These are phyloP conservation scores for Tillandsia leiboldiana DNA, from an alignment of 176 grass and related monocot species.

Conservation along the genomic window DNA sequence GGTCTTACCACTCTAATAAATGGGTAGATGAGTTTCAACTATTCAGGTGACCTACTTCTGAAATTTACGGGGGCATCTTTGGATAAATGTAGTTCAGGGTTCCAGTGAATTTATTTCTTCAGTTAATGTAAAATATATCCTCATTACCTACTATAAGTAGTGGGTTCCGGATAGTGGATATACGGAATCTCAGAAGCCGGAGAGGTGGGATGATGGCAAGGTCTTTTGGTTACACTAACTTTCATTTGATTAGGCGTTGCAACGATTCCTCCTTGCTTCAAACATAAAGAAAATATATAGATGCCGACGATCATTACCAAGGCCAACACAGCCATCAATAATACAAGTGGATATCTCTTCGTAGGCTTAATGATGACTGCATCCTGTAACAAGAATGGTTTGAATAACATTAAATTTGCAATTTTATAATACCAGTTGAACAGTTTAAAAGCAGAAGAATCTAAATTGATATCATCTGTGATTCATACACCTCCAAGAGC, in stretches of 20 bases:
- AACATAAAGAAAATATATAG: conserved; percentile 63
- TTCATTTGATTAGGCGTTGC: conserved; percentile 40
- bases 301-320: conserved; percentile 50
- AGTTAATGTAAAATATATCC: background rate
- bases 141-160: conserved; percentile 75
- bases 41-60: background rate
- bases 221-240: conserved; percentile 38
- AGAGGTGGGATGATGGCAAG: conserved; percentile 38
- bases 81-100: too few species aligned
- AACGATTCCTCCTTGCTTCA: conserved; percentile 75
- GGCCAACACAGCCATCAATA: conserved; percentile 54
- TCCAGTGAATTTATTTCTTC: background rate
- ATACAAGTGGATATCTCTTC: conserved; percentile 56
- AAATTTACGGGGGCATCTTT: background rate
- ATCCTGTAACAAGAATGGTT: conserved; percentile 34
- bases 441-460: background rate
- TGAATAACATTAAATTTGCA: background rate
- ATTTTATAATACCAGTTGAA: background rate
- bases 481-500: conserved; percentile 18
- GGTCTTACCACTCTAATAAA: too few species aligned
- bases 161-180: conserved; percentile 60
- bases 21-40: too few species aligned
- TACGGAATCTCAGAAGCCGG: conserved; percentile 43
- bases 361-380: conserved; percentile 27
- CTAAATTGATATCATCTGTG: conserved; percentile 11